Base-by-base conservation (phyloP, 768 basidiomycete species). In the Phylloporus arenicola region DNA sequence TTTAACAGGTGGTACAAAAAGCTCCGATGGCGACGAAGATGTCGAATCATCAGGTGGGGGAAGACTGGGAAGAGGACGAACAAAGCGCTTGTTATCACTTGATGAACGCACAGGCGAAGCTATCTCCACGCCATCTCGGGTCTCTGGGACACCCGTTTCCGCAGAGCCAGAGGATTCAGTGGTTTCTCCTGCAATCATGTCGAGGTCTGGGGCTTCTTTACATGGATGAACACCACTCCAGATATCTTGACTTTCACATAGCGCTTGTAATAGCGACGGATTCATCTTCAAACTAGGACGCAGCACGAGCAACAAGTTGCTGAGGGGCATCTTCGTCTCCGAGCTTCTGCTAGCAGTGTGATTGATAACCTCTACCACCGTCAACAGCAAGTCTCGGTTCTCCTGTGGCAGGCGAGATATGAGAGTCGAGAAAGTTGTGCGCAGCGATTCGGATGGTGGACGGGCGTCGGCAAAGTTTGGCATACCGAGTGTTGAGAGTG, bases 271-370 rank as follows among this genome's bases (percentile, higher is more conserved):
- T 24, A 92, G 62, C 2, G 83, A 75, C 14, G 88, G 87, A 50
- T 73, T 87, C 81, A 93, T 85, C 61, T 78, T 82, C 62, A 93
- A 67, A 63, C 83, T 91, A 7, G 93, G 94, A 54, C 88, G 92
- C 63, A 97, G 84, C 44, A 95, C 86, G 30, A 94, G 72, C 43
- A 94, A 72, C 57, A 97, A 67, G 61, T 96, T 96, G 65, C 86
- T 86, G 56, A 96, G 68, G 3, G 92, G 90, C 93, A 97, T 97
- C 70, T 90, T 91, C 31, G 92, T 97, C 59, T 82, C 79, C 55
- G 76, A 77, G 59, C 76, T 75, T 54, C 80, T 76, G 48, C 72
- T 74, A 0, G 88, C 82, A 13, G 91, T 93, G 38, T 79, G 81
- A 39, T 78, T 81, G 56, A 95, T 86, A 33, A 96, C 74, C 57